A percentile compares a stretch with the other conserved stretches of the same genome.
phyloP scores from a whole-genome alignment of 257 asterid species.

The Solanum corneliomulleri region DNA sequence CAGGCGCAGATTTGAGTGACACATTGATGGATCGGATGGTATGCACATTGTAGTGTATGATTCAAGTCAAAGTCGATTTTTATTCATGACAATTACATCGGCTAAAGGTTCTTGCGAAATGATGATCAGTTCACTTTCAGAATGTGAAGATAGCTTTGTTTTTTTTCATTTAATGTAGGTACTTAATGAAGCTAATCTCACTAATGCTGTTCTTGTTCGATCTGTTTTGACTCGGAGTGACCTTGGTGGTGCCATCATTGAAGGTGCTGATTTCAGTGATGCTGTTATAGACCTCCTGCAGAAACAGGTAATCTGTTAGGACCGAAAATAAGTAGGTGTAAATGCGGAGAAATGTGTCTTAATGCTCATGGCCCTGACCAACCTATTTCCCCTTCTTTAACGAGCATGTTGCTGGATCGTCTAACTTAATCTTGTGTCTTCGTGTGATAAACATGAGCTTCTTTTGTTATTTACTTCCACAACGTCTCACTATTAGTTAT shows the following conservation, averaged over 20 bases:
- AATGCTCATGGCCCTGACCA: neutral
- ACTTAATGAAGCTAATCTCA: conserved; percentile 80
- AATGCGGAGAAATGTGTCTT: neutral
- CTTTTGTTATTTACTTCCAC: neutral
- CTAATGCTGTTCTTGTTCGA: conserved; percentile 81
- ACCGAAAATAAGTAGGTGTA: too few relatives aligned
- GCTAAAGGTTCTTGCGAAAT: neutral
- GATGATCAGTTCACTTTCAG: neutral
- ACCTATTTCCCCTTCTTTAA: neutral
- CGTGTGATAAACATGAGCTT: neutral
- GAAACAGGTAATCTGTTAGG: conserved; percentile 47
- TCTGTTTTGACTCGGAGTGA: conserved; percentile 90
- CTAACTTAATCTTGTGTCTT: neutral
- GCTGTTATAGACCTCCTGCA: conserved; percentile 80
- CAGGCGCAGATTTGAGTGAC: conserved; percentile 96
- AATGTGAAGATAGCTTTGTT: neutral
- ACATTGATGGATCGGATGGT: conserved; percentile 98
- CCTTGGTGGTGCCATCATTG: conserved; percentile 79
- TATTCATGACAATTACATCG: neutral
- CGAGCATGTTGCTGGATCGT: neutral
- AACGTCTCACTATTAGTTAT: neutral
- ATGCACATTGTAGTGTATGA: conserved; percentile 5
- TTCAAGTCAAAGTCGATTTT: neutral
- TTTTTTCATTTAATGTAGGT: conserved; percentile 32
- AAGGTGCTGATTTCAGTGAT: conserved; percentile 95